These are phyloP conservation scores for Eutypella sp. DNA, from an alignment of 2,329 filamentous ascomycete genomes.

Conservation along the genomic window DNA sequence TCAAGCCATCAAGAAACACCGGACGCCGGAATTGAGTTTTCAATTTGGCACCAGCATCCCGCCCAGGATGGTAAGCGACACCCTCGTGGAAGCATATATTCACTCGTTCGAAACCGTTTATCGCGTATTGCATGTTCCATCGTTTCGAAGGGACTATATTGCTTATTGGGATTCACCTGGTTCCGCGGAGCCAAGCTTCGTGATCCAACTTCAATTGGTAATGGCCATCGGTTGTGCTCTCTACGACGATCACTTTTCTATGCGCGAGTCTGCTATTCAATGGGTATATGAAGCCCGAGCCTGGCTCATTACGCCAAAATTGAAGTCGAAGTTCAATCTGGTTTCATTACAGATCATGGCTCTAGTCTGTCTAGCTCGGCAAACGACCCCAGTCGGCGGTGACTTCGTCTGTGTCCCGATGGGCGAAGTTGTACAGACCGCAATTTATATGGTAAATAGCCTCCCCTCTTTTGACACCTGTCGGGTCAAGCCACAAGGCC, in stretches of 20 bases:
- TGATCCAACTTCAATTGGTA: constrained; percentile 49
- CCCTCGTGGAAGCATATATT: constrained; percentile 49
- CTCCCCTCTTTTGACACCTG: neutral
- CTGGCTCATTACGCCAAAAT: constrained; percentile 42
- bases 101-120: constrained; percentile 52
- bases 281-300: constrained; percentile 51
- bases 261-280: constrained; percentile 37
- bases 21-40: constrained; percentile 29
- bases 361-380: constrained; percentile 45
- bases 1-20: constrained; percentile 36
- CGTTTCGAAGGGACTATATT: constrained; percentile 50
- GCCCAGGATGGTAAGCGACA: constrained; percentile 37
- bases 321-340: constrained; percentile 46
- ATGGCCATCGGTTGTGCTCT: constrained; percentile 47
- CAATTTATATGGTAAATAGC: constrained; percentile 40
- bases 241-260: constrained; percentile 39
- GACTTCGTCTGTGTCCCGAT: constrained; percentile 50
- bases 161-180: constrained; percentile 41
- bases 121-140: constrained; percentile 53
- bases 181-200: constrained; percentile 36
- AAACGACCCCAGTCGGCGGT: constrained; percentile 40
- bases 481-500: neutral
- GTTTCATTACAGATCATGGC: constrained; percentile 47
- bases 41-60: constrained; percentile 37
- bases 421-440: constrained; percentile 46